Evolutionary conservation across 2,329 filamentous ascomycete species (phyloP).

Genomic region (Paradendryphiella salina): DNA sequence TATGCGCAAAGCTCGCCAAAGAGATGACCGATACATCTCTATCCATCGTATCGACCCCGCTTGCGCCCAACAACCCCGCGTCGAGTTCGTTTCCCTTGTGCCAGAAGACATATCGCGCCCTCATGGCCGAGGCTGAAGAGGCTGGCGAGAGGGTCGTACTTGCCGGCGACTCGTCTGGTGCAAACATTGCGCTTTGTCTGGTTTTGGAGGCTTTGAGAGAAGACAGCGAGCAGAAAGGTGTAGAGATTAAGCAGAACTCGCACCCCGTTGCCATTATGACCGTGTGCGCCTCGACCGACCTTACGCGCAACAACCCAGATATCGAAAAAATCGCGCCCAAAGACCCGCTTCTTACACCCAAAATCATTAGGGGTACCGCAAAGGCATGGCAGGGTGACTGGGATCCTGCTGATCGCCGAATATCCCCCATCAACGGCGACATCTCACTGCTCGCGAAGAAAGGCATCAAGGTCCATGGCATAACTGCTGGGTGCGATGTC

Average conservation of each 20-base stretch:
- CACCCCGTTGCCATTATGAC: slow-evolving; percentile 49
- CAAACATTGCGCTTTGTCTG: slow-evolving; percentile 55
- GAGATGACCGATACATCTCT: slow-evolving; percentile 50
- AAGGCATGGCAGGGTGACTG: slow-evolving; percentile 48
- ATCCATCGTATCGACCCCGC: slow-evolving; percentile 57
- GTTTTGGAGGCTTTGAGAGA: slow-evolving; percentile 46
- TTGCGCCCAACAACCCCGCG: slow-evolving; percentile 59
- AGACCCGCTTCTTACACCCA: slow-evolving; percentile 54
- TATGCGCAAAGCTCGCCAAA: slow-evolving; percentile 53
- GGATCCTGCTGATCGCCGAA: slow-evolving; percentile 50
- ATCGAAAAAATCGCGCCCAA: slow-evolving; percentile 47
- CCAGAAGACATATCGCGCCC: slow-evolving; percentile 49
- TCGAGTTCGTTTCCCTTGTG: slow-evolving; percentile 54
- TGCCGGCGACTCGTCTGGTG: slow-evolving; percentile 61
- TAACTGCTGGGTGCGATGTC: slow-evolving; percentile 59
- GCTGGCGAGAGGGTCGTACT: slow-evolving; percentile 53
- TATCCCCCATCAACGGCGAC: slow-evolving; percentile 56
- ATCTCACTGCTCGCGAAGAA: slow-evolving; percentile 46
- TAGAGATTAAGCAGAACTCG: slow-evolving; percentile 11
- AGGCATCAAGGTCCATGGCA: slow-evolving; percentile 56
- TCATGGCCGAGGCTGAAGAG: slow-evolving; percentile 48
- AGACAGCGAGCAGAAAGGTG: slow-evolving; percentile 19
- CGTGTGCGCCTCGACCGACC: slow-evolving; percentile 56
- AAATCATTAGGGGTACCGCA: slow-evolving; percentile 50
- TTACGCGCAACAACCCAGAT: slow-evolving; percentile 52